Conservation (phyloP, 768 basidiomycete genomes). For the Lyophyllum decastes region DNA sequence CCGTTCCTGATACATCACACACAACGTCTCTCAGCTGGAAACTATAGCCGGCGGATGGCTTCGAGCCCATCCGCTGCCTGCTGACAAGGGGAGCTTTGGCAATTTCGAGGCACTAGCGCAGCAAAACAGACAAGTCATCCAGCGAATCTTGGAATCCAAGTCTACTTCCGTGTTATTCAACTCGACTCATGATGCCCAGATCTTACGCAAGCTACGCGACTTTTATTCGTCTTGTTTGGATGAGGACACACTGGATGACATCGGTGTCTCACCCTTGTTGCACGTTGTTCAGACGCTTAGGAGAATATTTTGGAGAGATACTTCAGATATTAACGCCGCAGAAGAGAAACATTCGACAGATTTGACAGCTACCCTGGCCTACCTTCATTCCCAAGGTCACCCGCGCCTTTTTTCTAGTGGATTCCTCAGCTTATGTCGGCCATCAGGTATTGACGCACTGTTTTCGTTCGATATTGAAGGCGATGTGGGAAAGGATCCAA, state of each 20-base stretch:
- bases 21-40: not conserved
- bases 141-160: conserved; percentile 63
- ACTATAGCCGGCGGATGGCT: conserved; percentile 85
- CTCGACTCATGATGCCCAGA: conserved; percentile 48
- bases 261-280: conserved; percentile 72
- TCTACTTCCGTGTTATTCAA: conserved; percentile 31
- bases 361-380: conserved; percentile 82
- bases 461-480: conserved; percentile 88
- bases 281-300: conserved; percentile 64
- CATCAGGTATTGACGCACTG: conserved; percentile 70
- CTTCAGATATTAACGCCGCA: conserved; percentile 22
- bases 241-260: conserved; percentile 71
- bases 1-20: conserved; percentile 3
- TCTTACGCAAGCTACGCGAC: conserved; percentile 65
- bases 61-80: conserved; percentile 78
- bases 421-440: not conserved
- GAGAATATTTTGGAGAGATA: conserved; percentile 57
- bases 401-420: not conserved
- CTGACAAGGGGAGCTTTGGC: conserved; percentile 75
- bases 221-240: conserved; percentile 85
- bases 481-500: conserved; percentile 84
- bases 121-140: conserved; percentile 78
- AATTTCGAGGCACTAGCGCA: conserved; percentile 72
- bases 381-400: conserved; percentile 83
- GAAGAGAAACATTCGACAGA: conserved; percentile 44